Conservation (phyloP, 192 early-diverging fungal genomes). For the Dissophora globulifera region DNA sequence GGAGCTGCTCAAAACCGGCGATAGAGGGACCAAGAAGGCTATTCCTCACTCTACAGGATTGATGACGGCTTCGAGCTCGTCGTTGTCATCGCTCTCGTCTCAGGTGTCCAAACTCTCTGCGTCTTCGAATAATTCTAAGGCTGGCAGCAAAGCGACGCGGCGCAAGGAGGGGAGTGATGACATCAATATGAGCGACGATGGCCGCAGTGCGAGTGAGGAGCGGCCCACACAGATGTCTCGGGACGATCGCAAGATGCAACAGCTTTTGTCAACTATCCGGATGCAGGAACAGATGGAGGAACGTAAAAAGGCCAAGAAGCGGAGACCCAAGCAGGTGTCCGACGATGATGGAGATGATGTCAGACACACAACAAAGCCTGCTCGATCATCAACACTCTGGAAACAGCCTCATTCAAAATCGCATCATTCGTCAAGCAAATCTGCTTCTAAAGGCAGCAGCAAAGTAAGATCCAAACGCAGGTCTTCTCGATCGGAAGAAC, state of each 20-base stretch:
- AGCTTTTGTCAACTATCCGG: constrained; percentile 68
- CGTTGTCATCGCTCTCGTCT: constrained; percentile 14
- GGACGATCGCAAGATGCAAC: constrained; percentile 77
- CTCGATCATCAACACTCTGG: constrained; percentile 7
- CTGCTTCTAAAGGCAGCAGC: background rate
- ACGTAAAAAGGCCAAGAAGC: constrained; percentile 56
- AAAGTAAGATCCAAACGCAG: constrained; percentile 16
- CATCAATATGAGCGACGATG: constrained; percentile 46
- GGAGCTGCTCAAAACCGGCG: constrained; percentile 39
- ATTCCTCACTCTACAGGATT: background rate
- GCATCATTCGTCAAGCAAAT: background rate
- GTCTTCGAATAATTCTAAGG: background rate
- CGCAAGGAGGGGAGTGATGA: constrained; percentile 33
- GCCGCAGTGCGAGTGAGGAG: constrained; percentile 40
- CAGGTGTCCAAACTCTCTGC: constrained; percentile 11
- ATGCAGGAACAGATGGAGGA: constrained; percentile 66
- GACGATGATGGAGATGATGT: constrained; percentile 54
- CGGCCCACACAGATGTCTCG: constrained; percentile 58
- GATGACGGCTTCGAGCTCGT: constrained; percentile 5
- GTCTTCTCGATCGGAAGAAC: constrained; percentile 24
- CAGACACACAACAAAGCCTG: constrained; percentile 4
- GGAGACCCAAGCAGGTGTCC: constrained; percentile 27
- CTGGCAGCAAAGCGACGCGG: background rate
- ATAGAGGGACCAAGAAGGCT: constrained; percentile 33
- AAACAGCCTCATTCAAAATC: constrained; percentile 3